Evolutionary conservation across 1,284 basidiomycete species (phyloP), one percentile per base, ranked within the genome.

Genomic region (Cryptococcus depauperatus): DNA sequence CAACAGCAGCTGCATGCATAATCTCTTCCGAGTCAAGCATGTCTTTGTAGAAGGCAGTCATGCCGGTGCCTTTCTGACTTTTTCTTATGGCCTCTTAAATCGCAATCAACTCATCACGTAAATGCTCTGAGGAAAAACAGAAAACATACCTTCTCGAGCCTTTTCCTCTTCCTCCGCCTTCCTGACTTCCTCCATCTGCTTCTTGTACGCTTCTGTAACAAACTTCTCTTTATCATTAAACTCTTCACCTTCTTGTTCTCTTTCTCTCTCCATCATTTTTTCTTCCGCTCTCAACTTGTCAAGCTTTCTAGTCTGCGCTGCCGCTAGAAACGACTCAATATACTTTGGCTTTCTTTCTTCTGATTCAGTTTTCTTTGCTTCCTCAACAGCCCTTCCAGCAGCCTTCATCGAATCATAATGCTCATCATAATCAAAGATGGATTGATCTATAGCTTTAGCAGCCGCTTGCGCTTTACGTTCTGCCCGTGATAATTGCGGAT

Each of bases 341-440:
- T 98, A 97, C 74, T 96, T 96, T 0, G 95, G 91, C 85, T 89
- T 85, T 51, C 85, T 75, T 60, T 83, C 81, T 57, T 79, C 80
- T 16, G 79, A 61, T 52, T 85, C 84, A 10, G 72, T 72, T 54
- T 86, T 83, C 65, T 87, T 89, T 2, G 74, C 76, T 59, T 79
- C 78, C 61, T 82, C 85, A 51, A 85, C 63, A 61, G 74, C 73
- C 51, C 75, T 74, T 69, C 91, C 88, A 1, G 82, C 83, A 51
- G 82, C 79, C 72, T 98, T 92, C 83, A 99, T 96, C 56, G 78
- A 79, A 61, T 99, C 95, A 78, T 85, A 98, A 5, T 97, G 83
- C 64, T 87, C 86, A 63, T 99, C 95, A 61, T 99, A 99, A 70
- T 96, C 83, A 68, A 85, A 98, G 8, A 95, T 84, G 3, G 82